Evolutionary conservation across 2,329 filamentous ascomycete species (phyloP), one percentile per base, ranked within the genome.

Genomic region (Lecanosticta acicola): DNA sequence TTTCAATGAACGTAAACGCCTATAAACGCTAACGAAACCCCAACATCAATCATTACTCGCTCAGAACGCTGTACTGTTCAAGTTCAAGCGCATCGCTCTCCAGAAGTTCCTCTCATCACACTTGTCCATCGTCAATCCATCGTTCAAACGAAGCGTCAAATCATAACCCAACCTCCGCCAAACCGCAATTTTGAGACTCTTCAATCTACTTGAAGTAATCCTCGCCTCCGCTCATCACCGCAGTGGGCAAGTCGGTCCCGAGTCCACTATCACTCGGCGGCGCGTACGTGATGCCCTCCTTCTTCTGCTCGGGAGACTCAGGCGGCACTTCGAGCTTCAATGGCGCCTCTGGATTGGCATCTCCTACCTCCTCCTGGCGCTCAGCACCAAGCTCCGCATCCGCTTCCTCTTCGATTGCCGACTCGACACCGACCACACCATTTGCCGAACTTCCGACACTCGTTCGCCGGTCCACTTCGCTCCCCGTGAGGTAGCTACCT

Each of bases 401-500:
- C 4, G 49, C 48, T 9, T 53, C 51, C 20, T 49, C 49, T 21
- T 56, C 49, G n/a, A 44, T 50, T 17, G 21, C 47, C 17, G 14
- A 54, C 37, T 37, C 53, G 11, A 58, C 58, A 4, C 61, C 65
- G 4, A 65, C 44, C 0, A 60, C 61, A 8, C 66, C 68, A 38
- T 61, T 62, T 3, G 62, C 61, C 3, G 68, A 58, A 34, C 61
- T 68, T 26, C 68, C 70, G 21, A 69, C 64, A 11, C 69, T 72
- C 4, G 66, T 70, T 19, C 71, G 66, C n/a, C 70, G 64, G 40
- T 69, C 67, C 21, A 70, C 51, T 32, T 74, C 71, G 49, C 66
- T 72, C 42, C 71, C 71, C 1, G 69, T 73, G 62, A 74, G 66
- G 59, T 74, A 74, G 17, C 67, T 68, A n/a, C 71, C 71, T n/a